Evolutionary conservation across 176 grass and related monocot genomes (phyloP).

Genomic region (Otatea glauca): DNA sequence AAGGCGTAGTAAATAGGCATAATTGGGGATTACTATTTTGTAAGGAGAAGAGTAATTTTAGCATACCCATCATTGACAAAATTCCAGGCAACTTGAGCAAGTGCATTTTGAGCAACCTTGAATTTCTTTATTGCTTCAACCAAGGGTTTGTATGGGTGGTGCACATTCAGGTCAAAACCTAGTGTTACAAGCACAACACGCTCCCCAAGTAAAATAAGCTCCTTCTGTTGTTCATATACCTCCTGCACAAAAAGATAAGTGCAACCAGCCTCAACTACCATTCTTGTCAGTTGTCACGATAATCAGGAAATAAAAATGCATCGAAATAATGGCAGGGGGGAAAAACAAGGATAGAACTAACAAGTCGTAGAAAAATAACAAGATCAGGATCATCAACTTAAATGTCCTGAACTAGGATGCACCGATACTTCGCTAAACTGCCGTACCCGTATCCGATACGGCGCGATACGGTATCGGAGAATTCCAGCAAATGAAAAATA

Average conservation of each 20-base stretch:
- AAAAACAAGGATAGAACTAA: slow-evolving; percentile 2
- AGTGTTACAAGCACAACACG: slow-evolving; percentile 82
- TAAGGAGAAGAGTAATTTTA: slow-evolving; percentile 66
- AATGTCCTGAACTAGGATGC: too few species aligned
- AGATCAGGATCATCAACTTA: slow-evolving; percentile 20
- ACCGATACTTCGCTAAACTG: too few species aligned
- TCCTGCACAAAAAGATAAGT: slow-evolving; percentile 68
- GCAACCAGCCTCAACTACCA: neutral
- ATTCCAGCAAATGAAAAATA: too few species aligned
- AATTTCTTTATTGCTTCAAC: slow-evolving; percentile 94
- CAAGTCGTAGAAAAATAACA: neutral
- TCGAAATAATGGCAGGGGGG: neutral
- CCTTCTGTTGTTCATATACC: slow-evolving; percentile 94
- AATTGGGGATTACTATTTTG: slow-evolving; percentile 46
- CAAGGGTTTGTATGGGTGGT: slow-evolving; percentile 90
- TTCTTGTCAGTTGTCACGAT: neutral
- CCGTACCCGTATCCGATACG: too few species aligned
- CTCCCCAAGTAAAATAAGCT: slow-evolving; percentile 90
- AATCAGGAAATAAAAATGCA: slow-evolving; percentile 7
- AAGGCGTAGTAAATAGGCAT: slow-evolving; percentile 70
- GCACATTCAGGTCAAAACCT: slow-evolving; percentile 85
- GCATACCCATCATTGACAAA: slow-evolving; percentile 99
- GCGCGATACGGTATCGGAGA: too few species aligned
- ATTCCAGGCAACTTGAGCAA: slow-evolving; percentile 99
- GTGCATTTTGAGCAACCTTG: slow-evolving; percentile 87